These are phyloP conservation scores for Leccinum solheimii DNA, from an alignment of 1,284 basidiomycete genomes.

Conservation along the genomic window DNA sequence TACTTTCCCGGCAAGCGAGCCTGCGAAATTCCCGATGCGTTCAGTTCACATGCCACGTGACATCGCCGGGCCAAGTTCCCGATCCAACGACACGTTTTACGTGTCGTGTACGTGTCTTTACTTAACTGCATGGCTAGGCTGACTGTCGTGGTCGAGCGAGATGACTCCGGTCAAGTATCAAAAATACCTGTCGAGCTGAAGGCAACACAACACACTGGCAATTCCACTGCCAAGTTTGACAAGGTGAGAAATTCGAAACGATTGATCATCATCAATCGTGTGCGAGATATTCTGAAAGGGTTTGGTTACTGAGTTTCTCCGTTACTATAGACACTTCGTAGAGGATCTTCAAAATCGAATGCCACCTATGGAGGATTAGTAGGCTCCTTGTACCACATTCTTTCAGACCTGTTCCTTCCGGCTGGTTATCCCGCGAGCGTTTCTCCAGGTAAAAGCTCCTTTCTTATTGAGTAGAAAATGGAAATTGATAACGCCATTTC, in stretches of 20 bases:
- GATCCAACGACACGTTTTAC: too few species aligned
- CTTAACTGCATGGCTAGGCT: neutral
- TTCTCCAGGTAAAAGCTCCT: conserved; percentile 48
- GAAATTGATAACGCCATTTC: neutral
- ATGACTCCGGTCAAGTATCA: conserved; percentile 28
- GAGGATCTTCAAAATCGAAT: neutral
- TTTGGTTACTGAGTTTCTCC: conserved; percentile 5
- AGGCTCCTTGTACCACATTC: conserved; percentile 27
- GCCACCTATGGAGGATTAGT: neutral
- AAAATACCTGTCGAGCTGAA: conserved; percentile 17
- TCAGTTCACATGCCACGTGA: neutral
- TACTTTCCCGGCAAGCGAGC: conserved; percentile 14
- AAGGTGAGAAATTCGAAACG: conserved; percentile 17
- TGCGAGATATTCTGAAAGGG: neutral
- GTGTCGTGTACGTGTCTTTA: too few species aligned
- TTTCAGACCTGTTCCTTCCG: conserved; percentile 57
- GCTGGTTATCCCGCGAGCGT: conserved; percentile 61
- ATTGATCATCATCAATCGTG: neutral
- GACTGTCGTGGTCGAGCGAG: conserved; percentile 22
- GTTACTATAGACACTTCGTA: conserved; percentile 3
- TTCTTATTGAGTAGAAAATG: neutral
- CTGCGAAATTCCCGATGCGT: conserved; percentile 13
- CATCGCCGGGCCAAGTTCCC: too few species aligned
- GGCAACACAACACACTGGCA: neutral
- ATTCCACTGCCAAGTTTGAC: neutral